These are phyloP conservation scores for Pilobolus umbonatus DNA, from an alignment of 192 early-diverging fungal species.

Conservation along the genomic window DNA sequence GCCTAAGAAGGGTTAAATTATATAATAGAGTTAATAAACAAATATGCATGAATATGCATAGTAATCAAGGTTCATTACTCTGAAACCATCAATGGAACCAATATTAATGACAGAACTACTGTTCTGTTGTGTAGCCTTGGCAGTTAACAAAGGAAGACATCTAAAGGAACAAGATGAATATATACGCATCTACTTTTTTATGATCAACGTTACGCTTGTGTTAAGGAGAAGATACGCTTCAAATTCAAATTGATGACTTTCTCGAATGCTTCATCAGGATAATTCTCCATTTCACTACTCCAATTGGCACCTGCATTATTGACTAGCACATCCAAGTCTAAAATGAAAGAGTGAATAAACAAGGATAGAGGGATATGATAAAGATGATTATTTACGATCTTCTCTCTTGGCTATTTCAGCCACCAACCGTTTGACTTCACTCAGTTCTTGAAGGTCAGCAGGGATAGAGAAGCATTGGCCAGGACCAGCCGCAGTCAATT, in stretches of 20 bases:
- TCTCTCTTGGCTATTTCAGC: conserved; percentile 54
- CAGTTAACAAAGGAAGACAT: conserved; percentile 63
- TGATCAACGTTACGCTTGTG: conserved; percentile 48
- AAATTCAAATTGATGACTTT: conserved; percentile 86
- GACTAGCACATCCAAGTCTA: conserved; percentile 77
- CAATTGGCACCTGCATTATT: conserved; percentile 82
- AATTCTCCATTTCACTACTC: conserved; percentile 44
- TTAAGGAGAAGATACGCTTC: conserved; percentile 76
- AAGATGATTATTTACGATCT: conserved; percentile 32
- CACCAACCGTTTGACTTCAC: conserved; percentile 53
- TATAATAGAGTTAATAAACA: background rate
- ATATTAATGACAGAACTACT: conserved; percentile 91
- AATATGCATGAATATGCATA: background rate
- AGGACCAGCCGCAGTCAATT: conserved; percentile 62
- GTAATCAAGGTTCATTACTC: background rate
- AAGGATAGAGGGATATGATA: background rate
- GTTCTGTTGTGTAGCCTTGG: conserved; percentile 42
- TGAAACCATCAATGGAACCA: conserved; percentile 66
- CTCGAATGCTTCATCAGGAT: conserved; percentile 59
- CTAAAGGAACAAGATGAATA: conserved; percentile 6
- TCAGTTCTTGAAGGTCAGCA: conserved; percentile 63
- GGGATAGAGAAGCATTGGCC: conserved; percentile 71
- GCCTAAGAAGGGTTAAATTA: background rate
- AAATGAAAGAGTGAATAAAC: background rate
- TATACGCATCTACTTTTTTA: conserved; percentile 7